These are phyloP conservation scores for Acanthamoeba royreba DNA, from an alignment of 208 protist genomes.

Conservation along the genomic window DNA sequence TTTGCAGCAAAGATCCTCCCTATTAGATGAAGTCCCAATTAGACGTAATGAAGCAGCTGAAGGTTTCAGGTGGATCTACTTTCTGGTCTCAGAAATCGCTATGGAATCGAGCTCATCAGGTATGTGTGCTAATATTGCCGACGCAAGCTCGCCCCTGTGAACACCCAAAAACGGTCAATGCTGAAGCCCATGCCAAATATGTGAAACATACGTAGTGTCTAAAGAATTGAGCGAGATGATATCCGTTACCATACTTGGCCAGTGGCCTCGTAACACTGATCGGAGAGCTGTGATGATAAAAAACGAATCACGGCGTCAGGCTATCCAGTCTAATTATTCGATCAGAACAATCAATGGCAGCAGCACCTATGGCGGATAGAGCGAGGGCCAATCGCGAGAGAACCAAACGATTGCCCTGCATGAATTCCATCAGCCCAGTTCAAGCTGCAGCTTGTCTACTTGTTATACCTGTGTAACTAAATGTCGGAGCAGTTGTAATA, in stretches of 20 bases:
- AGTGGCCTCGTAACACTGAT: not conserved
- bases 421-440: not conserved
- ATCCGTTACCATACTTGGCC: not conserved
- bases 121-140: constrained; percentile 4
- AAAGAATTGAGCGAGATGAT: not conserved
- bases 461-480: not conserved
- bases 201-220: not conserved
- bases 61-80: too few relatives aligned
- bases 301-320: not conserved
- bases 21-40: not conserved
- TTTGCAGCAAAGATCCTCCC: not conserved
- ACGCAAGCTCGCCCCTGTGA: not conserved
- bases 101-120: constrained; percentile 15
- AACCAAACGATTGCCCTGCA: not conserved
- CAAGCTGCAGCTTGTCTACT: not conserved
- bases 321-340: not conserved
- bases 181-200: not conserved
- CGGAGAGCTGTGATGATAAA: not conserved
- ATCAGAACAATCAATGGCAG: not conserved
- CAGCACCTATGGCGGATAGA: not conserved
- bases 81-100: not conserved
- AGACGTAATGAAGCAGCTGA: too few relatives aligned
- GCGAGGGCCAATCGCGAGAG: constrained; percentile 3
- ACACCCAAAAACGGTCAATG: not conserved
- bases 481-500: not conserved